These are phyloP conservation scores for Pythium oligandrum DNA, from an alignment of 352 stramenopile genomes.

Conservation along the genomic window DNA sequence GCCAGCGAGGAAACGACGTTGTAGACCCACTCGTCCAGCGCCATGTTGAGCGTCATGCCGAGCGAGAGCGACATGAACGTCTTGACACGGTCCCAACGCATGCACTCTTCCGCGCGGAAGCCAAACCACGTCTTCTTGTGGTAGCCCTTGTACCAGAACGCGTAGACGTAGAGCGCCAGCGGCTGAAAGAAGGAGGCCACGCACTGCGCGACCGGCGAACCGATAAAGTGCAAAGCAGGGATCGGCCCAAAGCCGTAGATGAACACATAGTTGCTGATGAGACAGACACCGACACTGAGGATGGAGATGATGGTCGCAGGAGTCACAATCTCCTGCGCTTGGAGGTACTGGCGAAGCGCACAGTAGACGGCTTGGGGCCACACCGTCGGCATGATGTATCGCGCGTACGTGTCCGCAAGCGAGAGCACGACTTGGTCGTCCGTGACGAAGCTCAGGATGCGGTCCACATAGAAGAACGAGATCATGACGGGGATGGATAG, in stretches of 20 bases:
- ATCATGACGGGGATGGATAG: conserved; percentile 70
- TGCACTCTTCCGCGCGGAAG: conserved; percentile 43
- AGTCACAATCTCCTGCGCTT: conserved; percentile 76
- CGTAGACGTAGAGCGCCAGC: conserved; percentile 56
- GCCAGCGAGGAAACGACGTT: conserved; percentile 72
- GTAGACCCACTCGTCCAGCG: conserved; percentile 78
- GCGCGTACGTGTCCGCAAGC: conserved; percentile 59
- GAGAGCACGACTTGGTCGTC: conserved; percentile 57
- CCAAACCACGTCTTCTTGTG: conserved; percentile 79
- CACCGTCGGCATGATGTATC: conserved; percentile 53
- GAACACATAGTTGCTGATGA: conserved; percentile 70
- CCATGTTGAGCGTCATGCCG: conserved; percentile 75
- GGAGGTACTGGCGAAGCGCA: conserved; percentile 70
- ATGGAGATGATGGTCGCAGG: conserved; percentile 77
- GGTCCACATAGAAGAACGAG: conserved; percentile 80
- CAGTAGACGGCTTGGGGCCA: conserved; percentile 70
- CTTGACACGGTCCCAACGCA: conserved; percentile 62
- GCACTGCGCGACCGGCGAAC: conserved; percentile 64
- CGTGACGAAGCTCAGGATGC: conserved; percentile 58
- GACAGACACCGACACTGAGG: conserved; percentile 53
- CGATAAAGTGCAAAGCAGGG: conserved; percentile 61
- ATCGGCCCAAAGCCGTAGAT: conserved; percentile 73
- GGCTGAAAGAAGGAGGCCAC: conserved; percentile 74
- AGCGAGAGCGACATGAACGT: conserved; percentile 59
- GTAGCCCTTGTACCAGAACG: conserved; percentile 76